Base-by-base conservation (phyloP, 441 rosid genomes). In the Populus trichocarpa region DNA sequence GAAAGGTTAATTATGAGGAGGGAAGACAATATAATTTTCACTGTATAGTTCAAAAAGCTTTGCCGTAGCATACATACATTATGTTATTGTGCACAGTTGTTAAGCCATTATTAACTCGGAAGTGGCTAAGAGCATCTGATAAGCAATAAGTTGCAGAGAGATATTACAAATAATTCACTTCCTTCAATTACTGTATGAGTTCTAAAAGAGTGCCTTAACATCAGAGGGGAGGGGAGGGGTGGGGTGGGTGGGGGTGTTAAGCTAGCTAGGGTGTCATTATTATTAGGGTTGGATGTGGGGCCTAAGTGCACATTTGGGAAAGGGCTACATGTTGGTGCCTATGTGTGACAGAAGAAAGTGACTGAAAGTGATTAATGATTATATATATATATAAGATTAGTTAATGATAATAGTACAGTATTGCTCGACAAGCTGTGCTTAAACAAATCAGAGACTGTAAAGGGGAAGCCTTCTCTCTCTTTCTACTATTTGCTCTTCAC, bases 271-370 rank as follows among this genome's bases (percentile, higher is more conserved):
- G 65, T 69, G 86, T 75, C 84, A 87, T 84, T 77, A 87, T 85
- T 82, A 80, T 86, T 82, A 80, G 77, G 70, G 82, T 68, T 77
- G 76, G 70, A 38, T 1, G 88, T 83, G 86, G 92, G 89, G 71
- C 81, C 86, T 38, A 35, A 72, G 61, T 75, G 83, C 87, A 79
- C 86, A 79, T 73, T 77, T 76, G 75, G 73, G 79, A 71, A 59
- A 83, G 89, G 89, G 81, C 87, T 89, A 87, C 88, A 83, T 85
- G 90, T 85, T 87, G 88, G 86, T 83, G 82, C 83, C 73, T 76
- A 79, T 78, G 67, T 86, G 83, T 80, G 89, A 85, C 88, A 87
- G n/a, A 74, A 61, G 77, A 79, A 75, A 85, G 89, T 78, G 85
- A 79, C 69, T 80, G 78, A 77, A 79, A 75, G 78, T 75, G 74